Conservation (phyloP, 306 rosid species). For the Benincasa hispida region DNA sequence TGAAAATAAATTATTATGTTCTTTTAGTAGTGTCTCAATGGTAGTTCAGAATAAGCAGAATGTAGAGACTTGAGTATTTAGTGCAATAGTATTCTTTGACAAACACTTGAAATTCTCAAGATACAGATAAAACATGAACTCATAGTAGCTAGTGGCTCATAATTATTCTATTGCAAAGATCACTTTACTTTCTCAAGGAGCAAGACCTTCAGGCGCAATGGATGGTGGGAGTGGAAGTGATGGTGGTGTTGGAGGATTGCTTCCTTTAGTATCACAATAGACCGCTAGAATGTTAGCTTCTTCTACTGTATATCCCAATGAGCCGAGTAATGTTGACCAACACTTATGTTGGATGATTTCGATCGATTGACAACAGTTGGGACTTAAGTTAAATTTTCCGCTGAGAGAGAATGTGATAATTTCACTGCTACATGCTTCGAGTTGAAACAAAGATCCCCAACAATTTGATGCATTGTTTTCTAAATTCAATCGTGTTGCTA, state of each 20-base stretch:
- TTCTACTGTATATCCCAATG: conserved; percentile 44
- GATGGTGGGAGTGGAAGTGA: conserved; percentile 8
- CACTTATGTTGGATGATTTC: conserved; percentile 38
- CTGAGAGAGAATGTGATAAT: conserved; percentile 42
- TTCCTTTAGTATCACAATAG: conserved; percentile 30
- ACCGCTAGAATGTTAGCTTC: conserved; percentile 43
- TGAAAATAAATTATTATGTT: not conserved
- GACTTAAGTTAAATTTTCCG: conserved; percentile 43
- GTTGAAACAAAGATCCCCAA: conserved; percentile 45
- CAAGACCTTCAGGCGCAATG: not conserved
- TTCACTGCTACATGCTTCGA: conserved; percentile 51
- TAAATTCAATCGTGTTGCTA: conserved; percentile 27
- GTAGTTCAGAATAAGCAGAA: not conserved
- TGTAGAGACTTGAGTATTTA: not conserved
- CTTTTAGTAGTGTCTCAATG: not conserved
- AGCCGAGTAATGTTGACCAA: conserved; percentile 46
- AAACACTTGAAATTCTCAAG: too few relatives aligned
- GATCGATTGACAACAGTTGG: conserved; percentile 41
- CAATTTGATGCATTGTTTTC: conserved; percentile 30
- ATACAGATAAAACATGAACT: not conserved
- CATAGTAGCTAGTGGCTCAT: not conserved
- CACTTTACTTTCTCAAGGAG: not conserved
- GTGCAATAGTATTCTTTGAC: not conserved
- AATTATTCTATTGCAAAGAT: not conserved
- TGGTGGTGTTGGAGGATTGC: conserved; percentile 6